A percentile compares a stretch with the other conserved stretches of the same genome.
Evolutionary conservation across 306 rosid species (phyloP).

Genomic region (Cucurbita maxima): DNA sequence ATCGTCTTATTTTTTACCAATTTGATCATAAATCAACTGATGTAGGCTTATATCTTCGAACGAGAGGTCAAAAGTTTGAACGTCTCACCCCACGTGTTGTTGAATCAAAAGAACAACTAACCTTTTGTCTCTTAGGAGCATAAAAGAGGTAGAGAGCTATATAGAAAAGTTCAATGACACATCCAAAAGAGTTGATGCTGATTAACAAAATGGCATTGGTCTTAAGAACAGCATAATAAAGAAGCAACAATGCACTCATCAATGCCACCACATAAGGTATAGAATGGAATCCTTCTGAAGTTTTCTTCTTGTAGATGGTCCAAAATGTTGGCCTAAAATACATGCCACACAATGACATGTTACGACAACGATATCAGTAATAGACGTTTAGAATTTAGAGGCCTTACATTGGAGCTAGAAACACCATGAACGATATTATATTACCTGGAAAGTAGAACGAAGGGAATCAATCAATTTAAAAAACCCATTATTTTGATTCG

Average conservation of each 20-base stretch:
- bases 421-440: slow-evolving; percentile 53
- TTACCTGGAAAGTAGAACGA: slow-evolving; percentile 24
- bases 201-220: slow-evolving; percentile 35
- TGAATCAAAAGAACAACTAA: too few species aligned
- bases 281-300: slow-evolving; percentile 47
- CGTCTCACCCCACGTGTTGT: too few species aligned
- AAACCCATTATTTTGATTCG: background rate
- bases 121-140: slow-evolving; percentile 41
- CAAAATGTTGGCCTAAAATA: slow-evolving; percentile 49
- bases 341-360: background rate
- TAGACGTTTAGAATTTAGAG: background rate
- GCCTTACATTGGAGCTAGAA: slow-evolving; percentile 60
- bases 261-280: slow-evolving; percentile 56
- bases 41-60: too few species aligned
- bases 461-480: background rate
- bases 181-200: slow-evolving; percentile 48
- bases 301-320: slow-evolving; percentile 43
- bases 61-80: background rate
- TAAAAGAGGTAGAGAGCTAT: slow-evolving; percentile 23
- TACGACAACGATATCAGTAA: background rate
- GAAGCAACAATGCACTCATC: slow-evolving; percentile 40
- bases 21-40: too few species aligned
- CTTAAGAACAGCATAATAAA: slow-evolving; percentile 49
- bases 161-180: slow-evolving; percentile 33
- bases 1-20: too few species aligned